Evolutionary conservation across 495 filamentous ascomycete genomes (phyloP).

Genomic region (Penicillium roqueforti): DNA sequence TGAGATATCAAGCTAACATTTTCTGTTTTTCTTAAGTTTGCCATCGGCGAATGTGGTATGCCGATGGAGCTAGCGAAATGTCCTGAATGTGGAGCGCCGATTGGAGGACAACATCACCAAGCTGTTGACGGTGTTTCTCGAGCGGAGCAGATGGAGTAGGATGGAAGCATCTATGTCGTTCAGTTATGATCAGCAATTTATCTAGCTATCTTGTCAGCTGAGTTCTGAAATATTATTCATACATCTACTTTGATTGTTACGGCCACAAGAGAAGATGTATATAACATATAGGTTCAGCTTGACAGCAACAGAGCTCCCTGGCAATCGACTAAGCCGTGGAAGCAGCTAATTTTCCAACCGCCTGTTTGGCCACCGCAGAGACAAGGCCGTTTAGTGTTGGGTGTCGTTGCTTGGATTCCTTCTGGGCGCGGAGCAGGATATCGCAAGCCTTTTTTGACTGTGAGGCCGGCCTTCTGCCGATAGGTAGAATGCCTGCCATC

Average conservation of each 20-base stretch:
- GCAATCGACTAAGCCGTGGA: not conserved
- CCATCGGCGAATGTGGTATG: conserved; percentile 18
- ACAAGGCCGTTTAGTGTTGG: not conserved
- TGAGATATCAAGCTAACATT: no score
- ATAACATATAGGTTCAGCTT: not conserved
- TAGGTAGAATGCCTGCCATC: not conserved
- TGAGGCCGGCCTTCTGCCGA: not conserved
- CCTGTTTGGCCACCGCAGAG: not conserved
- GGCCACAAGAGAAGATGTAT: not conserved
- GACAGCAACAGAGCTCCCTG: not conserved
- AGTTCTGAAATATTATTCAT: not conserved
- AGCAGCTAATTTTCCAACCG: not conserved
- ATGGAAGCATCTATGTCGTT: not conserved
- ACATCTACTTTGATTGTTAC: not conserved
- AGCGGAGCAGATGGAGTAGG: conserved; percentile 28
- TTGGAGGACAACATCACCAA: conserved; percentile 8
- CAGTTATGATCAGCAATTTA: not conserved
- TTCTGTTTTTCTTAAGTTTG: conserved; percentile 10
- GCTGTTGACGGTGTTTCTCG: conserved; percentile 12
- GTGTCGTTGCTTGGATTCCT: not conserved
- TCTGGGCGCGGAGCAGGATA: not conserved
- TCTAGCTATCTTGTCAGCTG: not conserved
- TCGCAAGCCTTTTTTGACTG: not conserved
- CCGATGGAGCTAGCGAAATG: conserved; percentile 16
- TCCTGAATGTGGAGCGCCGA: conserved; percentile 13